Evolutionary conservation across 2,329 filamentous ascomycete species (phyloP).

Genomic region (Sclerotinia nivalis): DNA sequence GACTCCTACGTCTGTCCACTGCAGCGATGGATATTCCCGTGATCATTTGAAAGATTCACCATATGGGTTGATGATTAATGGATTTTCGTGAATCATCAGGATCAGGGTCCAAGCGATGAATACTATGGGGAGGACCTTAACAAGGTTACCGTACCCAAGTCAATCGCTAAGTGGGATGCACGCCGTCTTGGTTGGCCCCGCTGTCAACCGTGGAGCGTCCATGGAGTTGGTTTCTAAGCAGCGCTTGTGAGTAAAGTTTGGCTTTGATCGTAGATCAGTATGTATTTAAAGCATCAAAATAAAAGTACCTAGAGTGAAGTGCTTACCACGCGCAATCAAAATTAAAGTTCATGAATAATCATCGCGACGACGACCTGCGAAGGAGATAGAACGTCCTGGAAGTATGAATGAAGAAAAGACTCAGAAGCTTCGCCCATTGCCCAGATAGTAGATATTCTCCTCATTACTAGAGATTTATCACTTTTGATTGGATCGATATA

Average conservation of each 20-base stretch:
- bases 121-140: not conserved
- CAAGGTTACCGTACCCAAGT: not conserved
- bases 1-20: not conserved
- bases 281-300: not conserved
- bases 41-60: not conserved
- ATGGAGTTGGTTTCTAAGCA: not conserved
- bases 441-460: not conserved
- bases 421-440: not conserved
- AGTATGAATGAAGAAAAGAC: constrained; percentile 11
- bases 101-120: not conserved
- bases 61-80: not conserved
- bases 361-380: not conserved
- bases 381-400: constrained; percentile 3
- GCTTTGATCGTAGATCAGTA: constrained; percentile 3
- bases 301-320: not conserved
- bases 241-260: constrained; percentile 4
- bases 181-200: not conserved
- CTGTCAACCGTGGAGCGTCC: not conserved
- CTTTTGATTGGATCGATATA: constrained; percentile 10
- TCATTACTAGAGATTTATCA: not conserved
- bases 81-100: not conserved
- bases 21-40: not conserved
- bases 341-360: not conserved
- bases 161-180: not conserved
- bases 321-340: not conserved